These are phyloP conservation scores for Paracorniculantispora psalliotae DNA, from an alignment of 2,329 filamentous ascomycete genomes.

Conservation along the genomic window DNA sequence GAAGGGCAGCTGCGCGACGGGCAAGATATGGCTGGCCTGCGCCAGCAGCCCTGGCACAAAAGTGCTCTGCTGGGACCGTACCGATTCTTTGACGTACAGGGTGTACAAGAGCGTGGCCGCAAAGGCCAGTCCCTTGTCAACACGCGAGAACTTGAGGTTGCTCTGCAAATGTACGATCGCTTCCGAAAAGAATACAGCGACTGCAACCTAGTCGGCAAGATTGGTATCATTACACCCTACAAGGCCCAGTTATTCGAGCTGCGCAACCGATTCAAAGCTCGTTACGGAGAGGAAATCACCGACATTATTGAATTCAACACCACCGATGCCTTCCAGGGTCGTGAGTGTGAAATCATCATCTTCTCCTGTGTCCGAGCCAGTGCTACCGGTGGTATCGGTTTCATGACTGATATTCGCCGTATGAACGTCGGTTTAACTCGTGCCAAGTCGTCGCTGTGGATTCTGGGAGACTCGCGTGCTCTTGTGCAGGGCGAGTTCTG, in stretches of 20 bases:
- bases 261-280: slow-evolving; percentile 64
- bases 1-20: slow-evolving; percentile 83
- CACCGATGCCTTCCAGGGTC: slow-evolving; percentile 94
- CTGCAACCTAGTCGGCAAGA: slow-evolving; percentile 71
- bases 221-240: slow-evolving; percentile 97
- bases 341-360: slow-evolving; percentile 96
- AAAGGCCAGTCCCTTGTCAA: slow-evolving; percentile 90
- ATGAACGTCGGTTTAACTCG: slow-evolving; percentile 99
- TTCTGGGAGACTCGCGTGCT: slow-evolving; percentile 85
- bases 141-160: slow-evolving; percentile 77
- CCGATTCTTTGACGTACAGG: slow-evolving; percentile 93
- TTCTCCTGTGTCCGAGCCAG: slow-evolving; percentile 97
- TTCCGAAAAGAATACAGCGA: slow-evolving; percentile 66
- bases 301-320: slow-evolving; percentile 94
- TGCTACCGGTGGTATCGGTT: slow-evolving; percentile 91
- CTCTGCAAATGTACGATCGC: slow-evolving; percentile 77
- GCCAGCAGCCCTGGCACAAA: slow-evolving; percentile 78
- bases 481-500: slow-evolving; percentile 87
- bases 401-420: slow-evolving; percentile 94
- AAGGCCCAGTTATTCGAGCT: slow-evolving; percentile 86
- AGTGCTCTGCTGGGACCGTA: slow-evolving; percentile 82
- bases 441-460: slow-evolving; percentile 95
- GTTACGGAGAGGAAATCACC: slow-evolving; percentile 70
- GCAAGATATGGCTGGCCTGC: slow-evolving; percentile 70
- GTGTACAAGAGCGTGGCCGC: slow-evolving; percentile 74